Conservation (phyloP, 257 asterid genomes). For the Solanum tacnaense region DNA sequence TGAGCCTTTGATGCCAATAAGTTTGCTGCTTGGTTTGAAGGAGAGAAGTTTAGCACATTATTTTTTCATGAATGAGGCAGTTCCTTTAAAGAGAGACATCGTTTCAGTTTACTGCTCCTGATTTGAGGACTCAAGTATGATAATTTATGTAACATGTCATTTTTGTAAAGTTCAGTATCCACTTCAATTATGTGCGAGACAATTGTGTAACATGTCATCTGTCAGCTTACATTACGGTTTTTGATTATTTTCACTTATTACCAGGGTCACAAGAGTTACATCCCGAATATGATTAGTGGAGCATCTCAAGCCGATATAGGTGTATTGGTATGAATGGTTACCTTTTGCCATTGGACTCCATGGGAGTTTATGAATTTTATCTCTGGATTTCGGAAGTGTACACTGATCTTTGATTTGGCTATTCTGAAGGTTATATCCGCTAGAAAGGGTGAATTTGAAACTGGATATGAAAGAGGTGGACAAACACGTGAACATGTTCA, state of each 20-base stretch:
- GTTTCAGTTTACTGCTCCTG: neutral
- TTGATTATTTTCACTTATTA: neutral
- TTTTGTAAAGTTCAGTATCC: neutral
- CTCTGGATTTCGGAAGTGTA: neutral
- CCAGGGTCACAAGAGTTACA: constrained; percentile 97
- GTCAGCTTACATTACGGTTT: neutral
- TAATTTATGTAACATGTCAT: neutral
- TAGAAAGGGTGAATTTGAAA: constrained; percentile 90
- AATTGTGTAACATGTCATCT: neutral
- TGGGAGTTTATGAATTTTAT: neutral
- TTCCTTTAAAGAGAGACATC: neutral
- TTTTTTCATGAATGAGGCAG: neutral
- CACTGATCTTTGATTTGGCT: neutral
- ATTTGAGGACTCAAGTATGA: neutral
- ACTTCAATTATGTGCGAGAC: neutral
- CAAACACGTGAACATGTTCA: constrained; percentile 99
- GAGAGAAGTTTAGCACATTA: neutral
- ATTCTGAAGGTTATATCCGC: constrained; percentile 76
- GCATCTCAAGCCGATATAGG: constrained; percentile 98
- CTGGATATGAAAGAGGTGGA: constrained; percentile 98
- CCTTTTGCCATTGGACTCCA: neutral
- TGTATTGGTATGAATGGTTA: constrained; percentile 50
- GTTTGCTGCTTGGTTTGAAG: neutral
- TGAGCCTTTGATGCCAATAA: neutral
- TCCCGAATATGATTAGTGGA: constrained; percentile 96